Evolutionary conservation across 371 early-diverging fungal species (phyloP).

Genomic region (Rhizopus arrhizus): DNA sequence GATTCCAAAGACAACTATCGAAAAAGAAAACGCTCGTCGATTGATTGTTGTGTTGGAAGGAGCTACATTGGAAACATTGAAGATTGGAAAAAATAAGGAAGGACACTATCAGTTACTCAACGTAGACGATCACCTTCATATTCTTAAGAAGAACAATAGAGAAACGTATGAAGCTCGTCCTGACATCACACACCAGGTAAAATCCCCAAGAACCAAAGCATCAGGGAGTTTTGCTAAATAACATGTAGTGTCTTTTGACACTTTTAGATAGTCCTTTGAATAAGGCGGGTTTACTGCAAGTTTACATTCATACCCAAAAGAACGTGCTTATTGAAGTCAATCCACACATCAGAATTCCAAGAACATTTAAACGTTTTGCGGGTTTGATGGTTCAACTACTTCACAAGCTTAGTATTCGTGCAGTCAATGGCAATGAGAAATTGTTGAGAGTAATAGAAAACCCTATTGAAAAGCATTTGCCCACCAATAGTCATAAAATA

Average conservation of each 20-base stretch:
- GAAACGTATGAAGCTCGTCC: slow-evolving; percentile 90
- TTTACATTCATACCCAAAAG: slow-evolving; percentile 93
- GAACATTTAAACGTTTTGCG: slow-evolving; percentile 97
- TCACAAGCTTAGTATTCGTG: slow-evolving; percentile 94
- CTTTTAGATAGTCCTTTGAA: slow-evolving; percentile 97
- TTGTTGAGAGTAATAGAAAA: slow-evolving; percentile 96
- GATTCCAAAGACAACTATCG: slow-evolving; percentile 73
- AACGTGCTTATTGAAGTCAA: slow-evolving; percentile 97
- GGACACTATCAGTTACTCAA: slow-evolving; percentile 92
- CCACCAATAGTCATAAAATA: slow-evolving; percentile 86
- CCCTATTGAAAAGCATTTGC: slow-evolving; percentile 92
- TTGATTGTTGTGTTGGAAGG: slow-evolving; percentile 91
- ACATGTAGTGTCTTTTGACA: slow-evolving; percentile 85
- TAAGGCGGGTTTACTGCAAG: slow-evolving; percentile 94
- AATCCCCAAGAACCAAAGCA: neutral
- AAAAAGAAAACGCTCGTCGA: slow-evolving; percentile 80
- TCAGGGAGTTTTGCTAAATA: neutral
- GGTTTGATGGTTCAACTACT: slow-evolving; percentile 97
- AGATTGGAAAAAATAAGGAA: slow-evolving; percentile 88
- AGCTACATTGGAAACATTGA: slow-evolving; percentile 93
- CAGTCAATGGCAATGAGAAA: slow-evolving; percentile 88
- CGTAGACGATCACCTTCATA: slow-evolving; percentile 94
- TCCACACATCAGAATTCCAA: slow-evolving; percentile 96
- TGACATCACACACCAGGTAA: slow-evolving; percentile 95
- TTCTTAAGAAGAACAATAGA: slow-evolving; percentile 82